Conservation (phyloP, 1,284 basidiomycete genomes). For the Anthracocystis panici-leucophaei region DNA sequence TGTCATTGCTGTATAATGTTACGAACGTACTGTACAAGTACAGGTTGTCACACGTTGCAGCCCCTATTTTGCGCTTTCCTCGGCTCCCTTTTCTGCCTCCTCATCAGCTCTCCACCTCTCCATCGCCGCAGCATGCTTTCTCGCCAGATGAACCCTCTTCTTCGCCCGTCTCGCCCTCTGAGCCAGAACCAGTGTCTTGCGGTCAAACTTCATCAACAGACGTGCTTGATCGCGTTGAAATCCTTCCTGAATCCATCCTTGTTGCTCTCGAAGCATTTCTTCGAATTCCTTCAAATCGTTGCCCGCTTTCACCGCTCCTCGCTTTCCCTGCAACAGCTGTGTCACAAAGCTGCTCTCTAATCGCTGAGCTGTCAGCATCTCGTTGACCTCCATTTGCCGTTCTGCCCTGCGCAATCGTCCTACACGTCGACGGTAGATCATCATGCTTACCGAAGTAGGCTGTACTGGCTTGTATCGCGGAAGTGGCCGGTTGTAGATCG, state of each 20-base stretch:
- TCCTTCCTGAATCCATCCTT: constrained; percentile 15
- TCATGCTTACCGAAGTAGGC: constrained; percentile 62
- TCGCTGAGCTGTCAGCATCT: constrained; percentile 31
- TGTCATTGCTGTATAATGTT: not conserved
- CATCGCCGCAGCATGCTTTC: constrained; percentile 24
- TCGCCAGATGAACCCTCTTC: constrained; percentile 28
- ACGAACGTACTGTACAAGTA: not conserved
- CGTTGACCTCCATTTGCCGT: constrained; percentile 43
- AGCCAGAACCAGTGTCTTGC: constrained; percentile 51
- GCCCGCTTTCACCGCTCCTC: not conserved
- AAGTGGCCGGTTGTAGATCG: constrained; percentile 60
- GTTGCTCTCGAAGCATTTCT: constrained; percentile 7
- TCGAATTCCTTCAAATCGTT: constrained; percentile 16
- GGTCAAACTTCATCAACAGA: constrained; percentile 46
- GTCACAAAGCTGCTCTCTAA: constrained; percentile 6
- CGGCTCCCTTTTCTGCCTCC: not conserved
- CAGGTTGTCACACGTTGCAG: not conserved
- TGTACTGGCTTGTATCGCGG: constrained; percentile 67
- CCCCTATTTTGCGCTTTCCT: not conserved
- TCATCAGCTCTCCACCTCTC: constrained; percentile 12
- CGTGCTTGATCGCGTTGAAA: constrained; percentile 54
- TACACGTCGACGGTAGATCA: constrained; percentile 58
- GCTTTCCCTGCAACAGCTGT: constrained; percentile 5
- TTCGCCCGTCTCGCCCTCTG: constrained; percentile 53
- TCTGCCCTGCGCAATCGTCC: constrained; percentile 43